Base-by-base conservation (phyloP, 768 basidiomycete genomes). In the Suillus decipiens region DNA sequence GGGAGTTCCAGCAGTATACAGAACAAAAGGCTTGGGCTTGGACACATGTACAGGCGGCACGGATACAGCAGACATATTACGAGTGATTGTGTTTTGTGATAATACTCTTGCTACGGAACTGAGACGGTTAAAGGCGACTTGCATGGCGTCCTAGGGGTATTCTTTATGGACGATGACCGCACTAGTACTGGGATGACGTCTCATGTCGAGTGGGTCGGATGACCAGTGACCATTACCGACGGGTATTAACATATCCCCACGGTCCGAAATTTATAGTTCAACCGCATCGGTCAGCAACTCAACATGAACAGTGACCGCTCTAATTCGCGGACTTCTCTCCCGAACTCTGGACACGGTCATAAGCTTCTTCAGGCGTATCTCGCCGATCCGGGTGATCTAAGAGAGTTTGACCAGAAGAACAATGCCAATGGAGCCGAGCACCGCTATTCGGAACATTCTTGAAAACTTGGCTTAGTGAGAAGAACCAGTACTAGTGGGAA, bases 1-100 rank as follows among this genome's bases (percentile, higher is more conserved):
- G 2, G 87, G 86, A 1, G 86, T 88, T 2, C 74, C 71, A 11
- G 70, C 76, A 4, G 84, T 84, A 72, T 85, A 86, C 22, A 88
- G 75, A n/a, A 79, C 47, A 62, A 85, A 61, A 19, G 61, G 75
- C n/a, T 78, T 79, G 64, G 81, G 47, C 22, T 47, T 47, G 6
- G 43, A 45, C 17, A 5, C 15, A 19, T 42, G 41, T 42, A 6
- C 42, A 19, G 42, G 19, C 1, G 22, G 19, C 1, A 12, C 6
- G 6, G 22, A 22, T 11, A 14, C 47, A 14, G 47, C 8, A 17
- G 48, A 80, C 59, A 70, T 61, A 3, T 31, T 58, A 17, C 33
- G 34, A 61, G 43, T 39, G 14, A n/a, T 17, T 24, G 22, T 28
- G 11, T 42, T 42, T 19, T 8, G 2, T 24, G 50, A 51, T 19